These are phyloP conservation scores for Leccinellum rugosiceps DNA, from an alignment of 768 basidiomycete genomes.

Conservation along the genomic window DNA sequence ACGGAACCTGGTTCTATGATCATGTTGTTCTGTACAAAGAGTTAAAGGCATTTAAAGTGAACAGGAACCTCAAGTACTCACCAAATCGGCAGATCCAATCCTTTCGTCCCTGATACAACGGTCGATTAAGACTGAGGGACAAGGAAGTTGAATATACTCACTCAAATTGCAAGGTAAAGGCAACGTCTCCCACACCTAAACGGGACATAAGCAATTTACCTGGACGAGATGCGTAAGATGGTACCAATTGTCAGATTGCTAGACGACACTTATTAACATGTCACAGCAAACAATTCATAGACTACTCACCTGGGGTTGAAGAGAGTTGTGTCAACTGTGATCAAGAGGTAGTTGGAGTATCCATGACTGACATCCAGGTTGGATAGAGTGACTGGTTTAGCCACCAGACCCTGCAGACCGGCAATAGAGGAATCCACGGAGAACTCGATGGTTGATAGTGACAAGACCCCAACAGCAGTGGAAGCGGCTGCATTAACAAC, in stretches of 20 bases:
- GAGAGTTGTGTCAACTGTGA: slow-evolving; percentile 56
- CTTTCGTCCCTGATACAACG: slow-evolving; percentile 39
- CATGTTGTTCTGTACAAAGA: slow-evolving; percentile 42
- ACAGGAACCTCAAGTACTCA: slow-evolving; percentile 22
- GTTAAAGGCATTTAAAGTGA: slow-evolving; percentile 1
- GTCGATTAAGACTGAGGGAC: not conserved
- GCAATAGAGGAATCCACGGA: slow-evolving; percentile 54
- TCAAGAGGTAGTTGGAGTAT: slow-evolving; percentile 62
- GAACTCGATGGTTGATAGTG: slow-evolving; percentile 55
- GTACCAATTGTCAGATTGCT: slow-evolving; percentile 40
- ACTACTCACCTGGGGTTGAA: slow-evolving; percentile 60
- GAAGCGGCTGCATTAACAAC: slow-evolving; percentile 52
- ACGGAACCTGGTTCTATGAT: slow-evolving; percentile 57
- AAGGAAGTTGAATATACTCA: slow-evolving; percentile 25
- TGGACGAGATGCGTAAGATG: not conserved
- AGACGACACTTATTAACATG: slow-evolving; percentile 1
- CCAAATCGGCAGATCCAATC: slow-evolving; percentile 59
- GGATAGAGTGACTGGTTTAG: slow-evolving; percentile 53
- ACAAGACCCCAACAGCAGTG: slow-evolving; percentile 65
- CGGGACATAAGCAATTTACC: slow-evolving; percentile 38
- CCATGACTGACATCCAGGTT: slow-evolving; percentile 67
- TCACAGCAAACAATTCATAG: not conserved
- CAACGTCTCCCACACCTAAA: slow-evolving; percentile 59
- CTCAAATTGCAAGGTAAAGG: slow-evolving; percentile 58
- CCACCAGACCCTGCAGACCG: slow-evolving; percentile 62